Percentiles rank a stretch among this genome's conserved stretches.
Conservation (phyloP, 192 early-diverging fungal species). For the Radiomyces spectabilis region DNA sequence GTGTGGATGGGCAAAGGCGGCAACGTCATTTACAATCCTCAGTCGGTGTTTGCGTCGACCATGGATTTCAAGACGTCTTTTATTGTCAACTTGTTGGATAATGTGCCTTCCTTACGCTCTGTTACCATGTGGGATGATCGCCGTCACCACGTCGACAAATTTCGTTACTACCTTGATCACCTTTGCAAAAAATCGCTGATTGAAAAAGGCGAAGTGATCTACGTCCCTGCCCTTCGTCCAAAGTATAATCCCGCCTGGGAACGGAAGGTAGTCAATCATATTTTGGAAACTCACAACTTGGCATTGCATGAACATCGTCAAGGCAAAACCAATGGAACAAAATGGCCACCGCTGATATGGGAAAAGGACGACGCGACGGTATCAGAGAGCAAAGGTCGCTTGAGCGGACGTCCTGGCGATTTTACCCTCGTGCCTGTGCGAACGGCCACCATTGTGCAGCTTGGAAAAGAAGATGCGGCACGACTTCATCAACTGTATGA, state of each 20-base stretch:
- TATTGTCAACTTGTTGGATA: constrained; percentile 6
- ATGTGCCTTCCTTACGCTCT: constrained; percentile 7
- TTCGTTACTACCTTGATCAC: constrained; percentile 6
- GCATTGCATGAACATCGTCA: not conserved
- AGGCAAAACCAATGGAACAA: not conserved
- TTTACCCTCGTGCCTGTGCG: no score
- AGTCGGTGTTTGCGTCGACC: constrained; percentile 8
- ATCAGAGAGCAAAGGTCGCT: not conserved
- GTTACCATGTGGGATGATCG: constrained; percentile 27
- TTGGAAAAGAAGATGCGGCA: no score
- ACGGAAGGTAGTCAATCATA: not conserved
- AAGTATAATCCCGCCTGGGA: constrained; percentile 13
- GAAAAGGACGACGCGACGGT: not conserved
- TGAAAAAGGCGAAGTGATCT: constrained; percentile 5
- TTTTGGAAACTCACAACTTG: constrained; percentile 5
- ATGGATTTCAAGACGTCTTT: constrained; percentile 26
- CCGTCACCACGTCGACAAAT: constrained; percentile 2
- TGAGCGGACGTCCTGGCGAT: no score
- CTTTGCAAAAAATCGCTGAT: not conserved
- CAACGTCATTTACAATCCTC: not conserved
- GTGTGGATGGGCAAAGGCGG: not conserved
- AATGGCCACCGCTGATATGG: no score
- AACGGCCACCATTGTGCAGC: no score
- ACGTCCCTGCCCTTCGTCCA: constrained; percentile 4
- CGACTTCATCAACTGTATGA: no score